These are phyloP conservation scores for Geotrichum siamense DNA, from an alignment of 1,139 yeast species.

Conservation along the genomic window DNA sequence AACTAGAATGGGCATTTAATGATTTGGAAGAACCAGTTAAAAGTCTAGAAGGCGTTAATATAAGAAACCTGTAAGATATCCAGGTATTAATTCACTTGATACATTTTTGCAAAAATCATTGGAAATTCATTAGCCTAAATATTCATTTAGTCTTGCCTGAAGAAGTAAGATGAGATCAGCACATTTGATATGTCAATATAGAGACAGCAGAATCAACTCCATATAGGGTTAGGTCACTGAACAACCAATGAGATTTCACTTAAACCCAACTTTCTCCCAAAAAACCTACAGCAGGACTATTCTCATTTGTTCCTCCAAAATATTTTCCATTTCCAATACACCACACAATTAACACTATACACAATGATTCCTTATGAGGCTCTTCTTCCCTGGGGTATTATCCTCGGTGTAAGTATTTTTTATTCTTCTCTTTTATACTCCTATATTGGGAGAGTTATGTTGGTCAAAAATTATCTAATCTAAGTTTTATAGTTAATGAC, in stretches of 20 bases:
- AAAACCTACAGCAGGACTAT: constrained; percentile 7
- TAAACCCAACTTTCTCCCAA: constrained; percentile 10
- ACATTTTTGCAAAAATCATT: too few relatives aligned
- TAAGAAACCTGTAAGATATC: too few relatives aligned
- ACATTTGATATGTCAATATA: too few relatives aligned
- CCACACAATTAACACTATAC: constrained; percentile 3
- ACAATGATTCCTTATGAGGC: constrained; percentile 69
- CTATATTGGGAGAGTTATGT: not conserved
- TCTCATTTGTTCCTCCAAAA: too few relatives aligned
- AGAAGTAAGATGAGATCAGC: too few relatives aligned
- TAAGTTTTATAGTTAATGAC: constrained; percentile 44
- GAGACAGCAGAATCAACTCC: too few relatives aligned
- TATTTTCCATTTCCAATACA: constrained; percentile 19
- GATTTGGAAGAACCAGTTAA: too few relatives aligned
- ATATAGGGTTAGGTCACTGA: constrained; percentile 10
- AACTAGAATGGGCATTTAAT: too few relatives aligned
- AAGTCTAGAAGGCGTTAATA: too few relatives aligned
- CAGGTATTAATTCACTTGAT: too few relatives aligned
- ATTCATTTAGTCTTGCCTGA: too few relatives aligned
- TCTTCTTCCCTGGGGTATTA: constrained; percentile 57
- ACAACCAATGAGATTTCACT: constrained; percentile 8
- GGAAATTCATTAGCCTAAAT: too few relatives aligned
- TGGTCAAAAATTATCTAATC: not conserved
- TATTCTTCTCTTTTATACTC: constrained; percentile 1
- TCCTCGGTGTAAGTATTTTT: constrained; percentile 42